A percentile compares a stretch with the other conserved stretches of the same genome.
Evolutionary conservation across 768 basidiomycete species (phyloP).

Genomic region (Russula griseocarnosa): DNA sequence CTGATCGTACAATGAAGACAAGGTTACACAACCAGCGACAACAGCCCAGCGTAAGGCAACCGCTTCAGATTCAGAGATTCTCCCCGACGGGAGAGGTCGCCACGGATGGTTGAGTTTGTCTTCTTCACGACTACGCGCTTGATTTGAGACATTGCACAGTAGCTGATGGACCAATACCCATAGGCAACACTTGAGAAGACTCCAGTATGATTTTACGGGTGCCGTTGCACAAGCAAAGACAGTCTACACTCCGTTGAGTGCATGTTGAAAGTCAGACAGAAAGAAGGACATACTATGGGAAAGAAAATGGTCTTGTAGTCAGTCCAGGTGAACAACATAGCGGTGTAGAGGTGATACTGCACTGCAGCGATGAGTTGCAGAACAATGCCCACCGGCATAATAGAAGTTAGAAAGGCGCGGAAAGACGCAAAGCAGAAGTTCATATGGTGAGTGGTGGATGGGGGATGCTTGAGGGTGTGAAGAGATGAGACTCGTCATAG

Average conservation of each 20-base stretch:
- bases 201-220: slow-evolving; percentile 13
- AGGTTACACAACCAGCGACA: slow-evolving; percentile 24
- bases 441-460: slow-evolving; percentile 16
- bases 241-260: slow-evolving; percentile 8
- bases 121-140: slow-evolving; percentile 28
- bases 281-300: slow-evolving; percentile 30
- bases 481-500: slow-evolving; percentile 5
- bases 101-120: slow-evolving; percentile 31
- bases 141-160: slow-evolving; percentile 32
- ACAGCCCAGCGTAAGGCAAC: slow-evolving; percentile 27
- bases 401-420: neutral
- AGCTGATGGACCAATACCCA: slow-evolving; percentile 33
- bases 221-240: slow-evolving; percentile 28
- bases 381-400: slow-evolving; percentile 9
- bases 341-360: slow-evolving; percentile 27
- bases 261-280: neutral
- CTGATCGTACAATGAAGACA: slow-evolving; percentile 21
- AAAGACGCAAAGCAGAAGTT: neutral
- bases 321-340: slow-evolving; percentile 33
- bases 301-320: slow-evolving; percentile 35
- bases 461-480: slow-evolving; percentile 6
- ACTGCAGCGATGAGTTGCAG: slow-evolving; percentile 12
- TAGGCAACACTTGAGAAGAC: slow-evolving; percentile 14
- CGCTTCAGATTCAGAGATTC: slow-evolving; percentile 26
- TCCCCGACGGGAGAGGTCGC: slow-evolving; percentile 32